Evolutionary conservation across 1,284 basidiomycete genomes (phyloP), one percentile per base, ranked within the genome.

Genomic region (Trichosporon faecale): DNA sequence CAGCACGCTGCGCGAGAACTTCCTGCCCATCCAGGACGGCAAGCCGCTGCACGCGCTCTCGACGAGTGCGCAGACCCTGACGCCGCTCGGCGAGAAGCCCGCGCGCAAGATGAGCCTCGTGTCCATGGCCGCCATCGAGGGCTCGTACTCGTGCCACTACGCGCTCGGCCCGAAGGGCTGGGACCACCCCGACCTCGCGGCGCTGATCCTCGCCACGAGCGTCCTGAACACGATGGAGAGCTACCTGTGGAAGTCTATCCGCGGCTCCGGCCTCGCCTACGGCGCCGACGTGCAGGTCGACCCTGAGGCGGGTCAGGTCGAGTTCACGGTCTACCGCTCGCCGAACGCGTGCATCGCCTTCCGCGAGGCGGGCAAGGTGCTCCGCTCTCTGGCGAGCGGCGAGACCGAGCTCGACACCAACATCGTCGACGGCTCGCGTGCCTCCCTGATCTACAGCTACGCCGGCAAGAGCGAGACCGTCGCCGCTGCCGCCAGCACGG

Each of bases 211-310:
- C n/a, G 91, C 95, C 0, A 84, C 91, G 7, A 91, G 95, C 73
- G 89, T 95, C 3, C 85, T 99, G 64, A 98, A 98, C 76, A 96
- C 94, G 2, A 90, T 95, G 65, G 97, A 99, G 85, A 92, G 92
- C 74, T 98, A 91, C 82, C 88, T 99, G 69, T 99, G 97, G 96
- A 81, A 83, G 90, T 91, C 90, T 71, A 94, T 98, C 73, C 90
- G 95, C 69, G 95, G 95, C 2, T 91, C 92, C 66, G 95, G 95
- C 16, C 85, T 98, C 60, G 97, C 97, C 0, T 99, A 99, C 78
- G 95, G 95, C 16, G 94, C 95, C 21, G 89, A 89, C 75, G 88
- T 95, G 65, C 86, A 87, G 1, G 83, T 90, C 23, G 93, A 97
- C 78, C 85, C 90, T 55, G 96, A 99, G 83, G 87, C 91, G 40